phyloP scores from a whole-genome alignment of 208 protist genomes.

The Acanthamoeba royreba region DNA sequence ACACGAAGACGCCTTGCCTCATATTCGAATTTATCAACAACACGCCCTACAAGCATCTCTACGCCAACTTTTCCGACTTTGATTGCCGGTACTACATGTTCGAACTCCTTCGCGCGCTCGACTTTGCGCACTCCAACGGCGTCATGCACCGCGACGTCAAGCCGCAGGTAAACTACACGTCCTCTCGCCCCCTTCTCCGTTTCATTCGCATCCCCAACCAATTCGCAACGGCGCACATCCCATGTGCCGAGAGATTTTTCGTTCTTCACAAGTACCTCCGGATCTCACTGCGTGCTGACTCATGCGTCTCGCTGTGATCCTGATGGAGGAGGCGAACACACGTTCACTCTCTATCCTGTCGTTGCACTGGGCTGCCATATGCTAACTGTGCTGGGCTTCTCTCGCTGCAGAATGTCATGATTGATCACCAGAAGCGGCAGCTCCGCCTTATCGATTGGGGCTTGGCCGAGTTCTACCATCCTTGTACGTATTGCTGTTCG shows the following conservation, averaged over 20 bases:
- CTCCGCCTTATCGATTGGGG: slow-evolving; percentile 98
- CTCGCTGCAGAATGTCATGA: slow-evolving; percentile 89
- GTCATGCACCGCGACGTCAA: slow-evolving; percentile 99
- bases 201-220: no score
- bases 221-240: no score
- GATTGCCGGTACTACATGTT: slow-evolving; percentile 99
- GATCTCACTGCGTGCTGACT: no score
- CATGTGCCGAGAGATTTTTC: no score
- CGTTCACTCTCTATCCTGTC: no score
- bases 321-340: no score
- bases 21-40: slow-evolving; percentile 99
- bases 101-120: slow-evolving; percentile 90
- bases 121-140: slow-evolving; percentile 95
- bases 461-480: slow-evolving; percentile 99
- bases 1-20: slow-evolving; percentile 92
- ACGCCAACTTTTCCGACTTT: slow-evolving; percentile 92
- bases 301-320: no score
- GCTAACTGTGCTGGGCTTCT: no score
- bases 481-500: slow-evolving; percentile 54
- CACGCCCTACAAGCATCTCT: slow-evolving; percentile 90
- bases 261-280: no score
- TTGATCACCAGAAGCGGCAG: slow-evolving; percentile 94
- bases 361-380: no score
- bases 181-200: no score
- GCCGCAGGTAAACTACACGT: slow-evolving; percentile 78